A percentile compares a stretch with the other conserved stretches of the same genome.
Conservation (phyloP, 169 alveolate species). For the Perkinsus chesapeaki region DNA sequence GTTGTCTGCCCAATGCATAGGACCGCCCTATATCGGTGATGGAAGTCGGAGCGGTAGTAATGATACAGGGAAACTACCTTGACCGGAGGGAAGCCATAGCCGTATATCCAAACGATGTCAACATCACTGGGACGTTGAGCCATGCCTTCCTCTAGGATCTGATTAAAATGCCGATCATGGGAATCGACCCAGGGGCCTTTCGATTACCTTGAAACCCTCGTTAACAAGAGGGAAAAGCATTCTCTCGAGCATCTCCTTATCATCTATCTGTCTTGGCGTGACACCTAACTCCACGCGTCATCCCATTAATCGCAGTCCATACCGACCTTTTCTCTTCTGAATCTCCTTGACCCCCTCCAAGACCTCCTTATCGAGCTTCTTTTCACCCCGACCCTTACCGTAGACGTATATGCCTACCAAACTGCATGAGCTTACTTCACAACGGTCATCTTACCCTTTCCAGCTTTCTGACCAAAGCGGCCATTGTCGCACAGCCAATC, state of each 20-base stretch:
- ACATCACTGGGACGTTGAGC: constrained; percentile 27
- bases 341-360: background rate
- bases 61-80: background rate
- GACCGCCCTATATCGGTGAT: constrained; percentile 30
- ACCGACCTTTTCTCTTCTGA: constrained; percentile 18
- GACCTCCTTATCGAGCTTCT: background rate
- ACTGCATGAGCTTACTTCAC: background rate
- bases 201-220: constrained; percentile 28
- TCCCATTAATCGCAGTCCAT: background rate
- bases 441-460: background rate
- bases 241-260: constrained; percentile 27
- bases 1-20: constrained; percentile 40
- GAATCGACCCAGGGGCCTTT: background rate
- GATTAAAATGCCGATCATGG: background rate
- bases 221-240: constrained; percentile 32
- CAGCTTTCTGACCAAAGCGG: constrained; percentile 31
- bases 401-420: constrained; percentile 2
- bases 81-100: background rate
- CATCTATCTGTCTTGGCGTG: constrained; percentile 15
- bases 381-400: constrained; percentile 2
- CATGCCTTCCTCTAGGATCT: constrained; percentile 28
- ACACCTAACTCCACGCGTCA: background rate
- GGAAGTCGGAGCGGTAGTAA: constrained; percentile 29
- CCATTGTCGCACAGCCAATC: constrained; percentile 40
- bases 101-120: constrained; percentile 16